Evolutionary conservation across 176 grass and related monocot genomes (phyloP).

Genomic region (Carex parvula): DNA sequence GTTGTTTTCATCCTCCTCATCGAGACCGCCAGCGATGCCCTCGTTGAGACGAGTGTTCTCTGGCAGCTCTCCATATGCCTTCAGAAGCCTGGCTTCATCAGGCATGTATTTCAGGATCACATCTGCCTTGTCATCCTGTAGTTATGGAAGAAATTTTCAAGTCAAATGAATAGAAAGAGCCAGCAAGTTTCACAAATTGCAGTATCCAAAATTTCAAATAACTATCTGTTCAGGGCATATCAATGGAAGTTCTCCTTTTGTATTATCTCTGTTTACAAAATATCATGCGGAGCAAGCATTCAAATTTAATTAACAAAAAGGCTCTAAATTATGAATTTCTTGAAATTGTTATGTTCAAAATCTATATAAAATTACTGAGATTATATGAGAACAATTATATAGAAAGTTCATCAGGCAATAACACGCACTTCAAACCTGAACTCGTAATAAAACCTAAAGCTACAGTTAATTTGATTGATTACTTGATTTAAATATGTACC

Average conservation of each 20-base stretch:
- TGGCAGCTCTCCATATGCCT: conserved; percentile 56
- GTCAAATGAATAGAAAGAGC: not conserved
- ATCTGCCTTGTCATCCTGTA: conserved; percentile 47
- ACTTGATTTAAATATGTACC: not conserved
- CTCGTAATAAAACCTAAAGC: not conserved
- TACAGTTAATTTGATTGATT: not conserved
- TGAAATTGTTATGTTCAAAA: not conserved
- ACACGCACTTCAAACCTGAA: not conserved
- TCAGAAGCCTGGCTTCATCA: conserved; percentile 46
- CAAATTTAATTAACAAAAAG: not conserved
- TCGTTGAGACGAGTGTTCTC: conserved; percentile 57
- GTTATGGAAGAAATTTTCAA: not conserved
- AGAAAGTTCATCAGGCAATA: not conserved
- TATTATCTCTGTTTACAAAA: not conserved
- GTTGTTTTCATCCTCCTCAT: conserved; percentile 40
- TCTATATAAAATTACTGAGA: not conserved
- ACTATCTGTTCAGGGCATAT: not conserved
- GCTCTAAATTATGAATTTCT: not conserved
- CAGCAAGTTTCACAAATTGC: not conserved
- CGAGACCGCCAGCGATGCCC: conserved; percentile 43
- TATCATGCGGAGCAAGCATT: not conserved
- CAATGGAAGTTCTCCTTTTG: not conserved
- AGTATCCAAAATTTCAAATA: not conserved
- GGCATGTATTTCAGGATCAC: conserved; percentile 59
- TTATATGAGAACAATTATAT: not conserved